These are phyloP conservation scores for Rhizomucor miehei DNA, from an alignment of 371 early-diverging fungal genomes.

Conservation along the genomic window DNA sequence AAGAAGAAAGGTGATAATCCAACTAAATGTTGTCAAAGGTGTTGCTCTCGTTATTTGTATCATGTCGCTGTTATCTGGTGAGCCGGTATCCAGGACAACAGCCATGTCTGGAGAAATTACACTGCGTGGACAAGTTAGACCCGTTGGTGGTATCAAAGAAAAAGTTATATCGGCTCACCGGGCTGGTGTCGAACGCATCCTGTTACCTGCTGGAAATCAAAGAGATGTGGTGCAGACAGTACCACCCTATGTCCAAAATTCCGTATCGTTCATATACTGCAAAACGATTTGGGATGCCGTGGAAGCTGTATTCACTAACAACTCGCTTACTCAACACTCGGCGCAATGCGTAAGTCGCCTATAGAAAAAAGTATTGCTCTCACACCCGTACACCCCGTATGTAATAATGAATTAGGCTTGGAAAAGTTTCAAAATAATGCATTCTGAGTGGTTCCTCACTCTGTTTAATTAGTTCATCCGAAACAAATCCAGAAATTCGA, in stretches of 20 bases:
- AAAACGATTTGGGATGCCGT: constrained; percentile 67
- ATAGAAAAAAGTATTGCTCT: constrained; percentile 13
- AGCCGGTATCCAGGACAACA: constrained; percentile 47
- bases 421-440: constrained; percentile 5
- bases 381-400: no score
- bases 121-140: constrained; percentile 76
- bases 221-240: constrained; percentile 63
- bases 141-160: constrained; percentile 89
- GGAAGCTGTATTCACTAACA: constrained; percentile 50
- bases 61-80: constrained; percentile 67
- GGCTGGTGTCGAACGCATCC: constrained; percentile 60
- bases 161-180: constrained; percentile 85
- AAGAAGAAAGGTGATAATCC: no score
- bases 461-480: background rate
- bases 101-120: constrained; percentile 93
- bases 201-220: constrained; percentile 53
- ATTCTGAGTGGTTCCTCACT: constrained; percentile 1
- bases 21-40: constrained; percentile 19
- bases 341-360: constrained; percentile 17
- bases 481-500: background rate
- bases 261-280: constrained; percentile 67
- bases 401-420: no score
- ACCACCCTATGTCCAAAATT: constrained; percentile 54
- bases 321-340: constrained; percentile 8
- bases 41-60: constrained; percentile 75